These are phyloP conservation scores for Gamarada debralockiae DNA, from an alignment of 495 filamentous ascomycete genomes.

Conservation along the genomic window DNA sequence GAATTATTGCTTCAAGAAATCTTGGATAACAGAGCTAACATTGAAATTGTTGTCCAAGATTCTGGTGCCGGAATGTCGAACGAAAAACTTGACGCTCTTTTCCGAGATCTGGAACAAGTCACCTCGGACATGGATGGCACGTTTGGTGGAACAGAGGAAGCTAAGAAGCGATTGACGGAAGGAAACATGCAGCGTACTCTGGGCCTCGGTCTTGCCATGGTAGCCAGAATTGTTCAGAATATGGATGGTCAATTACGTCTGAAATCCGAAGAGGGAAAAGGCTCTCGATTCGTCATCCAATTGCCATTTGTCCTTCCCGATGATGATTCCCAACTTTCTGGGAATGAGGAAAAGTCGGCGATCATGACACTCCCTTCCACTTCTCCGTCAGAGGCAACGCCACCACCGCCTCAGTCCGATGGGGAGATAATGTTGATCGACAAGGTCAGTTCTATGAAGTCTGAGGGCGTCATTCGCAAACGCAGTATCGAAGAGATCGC, in stretches of 20 bases:
- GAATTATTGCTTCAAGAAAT: slow-evolving; percentile 54
- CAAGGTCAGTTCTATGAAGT: slow-evolving; percentile 26
- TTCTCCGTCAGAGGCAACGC: slow-evolving; percentile 18
- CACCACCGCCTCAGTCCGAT: slow-evolving; percentile 29
- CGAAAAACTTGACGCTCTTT: slow-evolving; percentile 69
- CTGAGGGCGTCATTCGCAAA: slow-evolving; percentile 17
- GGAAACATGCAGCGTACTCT: slow-evolving; percentile 38
- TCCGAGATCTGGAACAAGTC: slow-evolving; percentile 85
- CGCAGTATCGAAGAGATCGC: slow-evolving; percentile 37
- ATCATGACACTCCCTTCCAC: not conserved
- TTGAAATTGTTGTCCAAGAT: slow-evolving; percentile 76
- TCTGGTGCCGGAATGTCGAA: slow-evolving; percentile 77
- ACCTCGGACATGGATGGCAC: slow-evolving; percentile 45
- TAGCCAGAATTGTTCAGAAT: slow-evolving; percentile 79
- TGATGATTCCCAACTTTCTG: slow-evolving; percentile 26
- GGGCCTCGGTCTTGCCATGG: slow-evolving; percentile 82
- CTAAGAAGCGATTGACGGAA: slow-evolving; percentile 26
- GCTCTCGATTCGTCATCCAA: slow-evolving; percentile 75
- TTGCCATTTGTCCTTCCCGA: slow-evolving; percentile 63
- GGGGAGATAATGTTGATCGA: slow-evolving; percentile 59
- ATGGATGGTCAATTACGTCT: slow-evolving; percentile 88
- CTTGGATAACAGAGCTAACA: slow-evolving; percentile 28
- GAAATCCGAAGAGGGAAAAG: slow-evolving; percentile 82
- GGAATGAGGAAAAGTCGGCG: slow-evolving; percentile 1
- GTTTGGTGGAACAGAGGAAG: slow-evolving; percentile 30